Evolutionary conservation across 2,329 filamentous ascomycete species (phyloP), one percentile per base, ranked within the genome.

Genomic region (Fusarium duplospermum): DNA sequence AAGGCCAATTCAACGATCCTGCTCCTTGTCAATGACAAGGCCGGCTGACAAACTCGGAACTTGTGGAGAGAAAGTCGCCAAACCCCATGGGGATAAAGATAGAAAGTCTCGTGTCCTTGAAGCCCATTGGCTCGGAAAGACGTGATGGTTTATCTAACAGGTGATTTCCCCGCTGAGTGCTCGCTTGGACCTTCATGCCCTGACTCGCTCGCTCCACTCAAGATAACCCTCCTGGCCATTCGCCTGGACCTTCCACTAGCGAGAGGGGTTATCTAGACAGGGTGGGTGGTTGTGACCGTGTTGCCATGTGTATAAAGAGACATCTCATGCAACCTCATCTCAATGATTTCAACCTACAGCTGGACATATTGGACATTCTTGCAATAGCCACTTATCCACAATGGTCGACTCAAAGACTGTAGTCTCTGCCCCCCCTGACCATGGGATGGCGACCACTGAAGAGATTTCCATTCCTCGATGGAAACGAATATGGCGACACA

Each of bases 121-220:
- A 33, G 29, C 7, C 33, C 6, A 57, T 57, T 57, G 52, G 52
- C 22, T 36, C 29, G 35, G 24, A 24, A 59, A 27, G 33, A 38
- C 18, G 33, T 40, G 24, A 38, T n/a, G 24, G 24, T n/a, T 14
- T 22, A 59, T 27, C 24, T 22, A 29, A 59, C 18, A 42, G 35
- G 35, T 9, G 24, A 40, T 29, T 54, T 57, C 52, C 57, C 35
- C 33, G 24, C 57, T 27, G 36, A 8, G 9, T 31, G 22, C 33
- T 64, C 52, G 52, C 52, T 57, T 57, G 50, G 62, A 58, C 62
- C 62, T 64, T 64, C 62, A 59, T 59, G 10, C 62, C 59, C 29
- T 47, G 16, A 40, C 52, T 57, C 52, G 31, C 35, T 42, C 27
- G 29, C 40, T 50, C 54, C 42, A 33, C 33, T 31, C 27, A 8